A percentile compares a stretch with the other conserved stretches of the same genome.
Evolutionary conservation across 2,329 filamentous ascomycete genomes (phyloP).

Genomic region (Cercospora nicotianae): DNA sequence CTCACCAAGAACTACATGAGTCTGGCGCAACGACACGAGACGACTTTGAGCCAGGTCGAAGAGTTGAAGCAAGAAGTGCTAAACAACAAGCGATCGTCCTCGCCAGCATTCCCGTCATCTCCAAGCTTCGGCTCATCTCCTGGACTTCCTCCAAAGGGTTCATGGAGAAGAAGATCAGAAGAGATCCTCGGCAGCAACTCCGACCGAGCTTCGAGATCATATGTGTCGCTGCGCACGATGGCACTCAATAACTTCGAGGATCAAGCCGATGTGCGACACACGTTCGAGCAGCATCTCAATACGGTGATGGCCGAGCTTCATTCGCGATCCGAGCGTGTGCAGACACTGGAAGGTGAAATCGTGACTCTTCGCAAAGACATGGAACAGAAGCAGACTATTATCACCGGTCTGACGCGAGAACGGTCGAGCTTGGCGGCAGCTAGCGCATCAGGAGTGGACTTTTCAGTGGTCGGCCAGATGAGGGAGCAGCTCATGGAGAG

Average conservation of each 20-base stretch:
- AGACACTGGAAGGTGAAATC: constrained; percentile 84
- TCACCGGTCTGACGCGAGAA: constrained; percentile 89
- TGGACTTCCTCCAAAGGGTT: constrained; percentile 58
- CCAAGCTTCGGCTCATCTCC: constrained; percentile 23
- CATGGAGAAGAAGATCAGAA: constrained; percentile 43
- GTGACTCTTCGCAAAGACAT: constrained; percentile 87
- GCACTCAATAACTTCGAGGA: constrained; percentile 81
- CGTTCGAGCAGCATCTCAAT: constrained; percentile 88
- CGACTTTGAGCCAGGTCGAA: constrained; percentile 81
- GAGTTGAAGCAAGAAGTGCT: constrained; percentile 85
- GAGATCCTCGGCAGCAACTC: constrained; percentile 47
- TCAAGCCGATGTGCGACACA: constrained; percentile 81
- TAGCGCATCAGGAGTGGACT: constrained; percentile 71
- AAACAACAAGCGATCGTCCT: constrained; percentile 54
- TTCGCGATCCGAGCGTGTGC: constrained; percentile 80
- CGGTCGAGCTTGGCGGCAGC: constrained; percentile 80
- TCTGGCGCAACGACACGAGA: constrained; percentile 77
- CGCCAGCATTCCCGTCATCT: constrained; percentile 29
- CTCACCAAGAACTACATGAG: constrained; percentile 78
- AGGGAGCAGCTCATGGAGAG: constrained; percentile 85
- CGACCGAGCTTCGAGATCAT: constrained; percentile 87
- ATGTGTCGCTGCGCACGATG: constrained; percentile 85
- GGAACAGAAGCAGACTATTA: constrained; percentile 94
- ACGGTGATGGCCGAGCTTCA: constrained; percentile 91
- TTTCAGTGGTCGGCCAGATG: constrained; percentile 83